These are phyloP conservation scores for Cystobasidiaceae sp. DNA, from an alignment of 1,284 basidiomycete genomes.

Conservation along the genomic window DNA sequence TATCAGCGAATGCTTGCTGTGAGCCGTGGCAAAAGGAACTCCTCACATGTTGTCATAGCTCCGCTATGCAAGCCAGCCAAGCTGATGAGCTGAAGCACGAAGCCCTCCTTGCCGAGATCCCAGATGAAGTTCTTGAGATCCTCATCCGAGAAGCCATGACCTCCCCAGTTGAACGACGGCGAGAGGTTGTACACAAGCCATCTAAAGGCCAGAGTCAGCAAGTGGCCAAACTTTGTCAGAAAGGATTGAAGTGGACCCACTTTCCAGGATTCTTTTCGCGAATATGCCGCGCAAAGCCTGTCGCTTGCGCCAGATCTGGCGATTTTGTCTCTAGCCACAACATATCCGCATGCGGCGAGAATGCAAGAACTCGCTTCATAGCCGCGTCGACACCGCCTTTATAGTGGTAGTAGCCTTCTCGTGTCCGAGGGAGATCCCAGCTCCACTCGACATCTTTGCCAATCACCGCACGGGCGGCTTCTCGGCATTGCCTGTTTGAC, in stretches of 20 bases:
- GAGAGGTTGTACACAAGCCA: conserved; percentile 91
- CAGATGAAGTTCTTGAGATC: conserved; percentile 81
- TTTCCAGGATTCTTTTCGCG: conserved; percentile 67
- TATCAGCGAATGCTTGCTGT: conserved; percentile 36
- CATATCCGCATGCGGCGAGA: conserved; percentile 75
- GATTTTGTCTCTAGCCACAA: conserved; percentile 86
- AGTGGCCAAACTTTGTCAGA: background rate
- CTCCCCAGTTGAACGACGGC: conserved; percentile 88
- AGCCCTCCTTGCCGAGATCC: conserved; percentile 86
- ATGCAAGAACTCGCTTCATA: conserved; percentile 72
- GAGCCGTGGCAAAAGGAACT: conserved; percentile 43
- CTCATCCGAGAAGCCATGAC: conserved; percentile 65
- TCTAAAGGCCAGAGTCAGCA: conserved; percentile 33
- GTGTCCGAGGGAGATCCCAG: conserved; percentile 78
- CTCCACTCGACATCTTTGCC: conserved; percentile 72
- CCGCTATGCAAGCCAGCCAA: conserved; percentile 82
- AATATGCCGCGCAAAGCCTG: conserved; percentile 70
- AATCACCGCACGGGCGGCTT: conserved; percentile 65
- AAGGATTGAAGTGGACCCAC: conserved; percentile 43
- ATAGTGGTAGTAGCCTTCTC: conserved; percentile 88
- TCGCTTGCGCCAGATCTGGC: conserved; percentile 73
- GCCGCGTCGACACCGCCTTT: conserved; percentile 71
- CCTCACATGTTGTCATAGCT: conserved; percentile 67
- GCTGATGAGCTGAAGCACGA: conserved; percentile 77
- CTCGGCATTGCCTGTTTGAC: conserved; percentile 68